These are phyloP conservation scores for Backusella mclennaniae DNA, from an alignment of 192 early-diverging fungal species.

Conservation along the genomic window DNA sequence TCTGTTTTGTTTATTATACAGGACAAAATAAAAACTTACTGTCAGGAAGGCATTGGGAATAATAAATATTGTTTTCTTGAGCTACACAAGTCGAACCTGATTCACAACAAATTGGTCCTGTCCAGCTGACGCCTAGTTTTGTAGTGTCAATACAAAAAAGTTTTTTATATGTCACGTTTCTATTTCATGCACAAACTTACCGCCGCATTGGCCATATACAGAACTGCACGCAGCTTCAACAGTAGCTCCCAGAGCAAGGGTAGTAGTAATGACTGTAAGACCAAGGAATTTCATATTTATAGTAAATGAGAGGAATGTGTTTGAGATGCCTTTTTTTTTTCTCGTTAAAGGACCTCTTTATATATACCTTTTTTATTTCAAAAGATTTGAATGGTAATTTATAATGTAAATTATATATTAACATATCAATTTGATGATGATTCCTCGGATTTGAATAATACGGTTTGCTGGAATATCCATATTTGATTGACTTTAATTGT, in stretches of 20 bases:
- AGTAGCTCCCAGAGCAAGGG: neutral
- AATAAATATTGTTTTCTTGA: conserved; percentile 9
- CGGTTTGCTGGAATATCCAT: neutral
- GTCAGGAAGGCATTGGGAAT: conserved; percentile 17
- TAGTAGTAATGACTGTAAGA: neutral
- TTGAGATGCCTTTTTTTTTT: neutral
- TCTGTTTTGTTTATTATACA: neutral
- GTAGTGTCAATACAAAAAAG: neutral
- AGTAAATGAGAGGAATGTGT: neutral
- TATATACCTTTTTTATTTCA: neutral
- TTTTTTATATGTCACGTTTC: neutral
- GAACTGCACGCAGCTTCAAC: conserved; percentile 5
- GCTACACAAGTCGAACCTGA: conserved; percentile 18
- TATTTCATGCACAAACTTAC: neutral
- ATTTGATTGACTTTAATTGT: neutral
- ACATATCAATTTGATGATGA: neutral
- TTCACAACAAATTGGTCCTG: conserved; percentile 20
- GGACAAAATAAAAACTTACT: neutral
- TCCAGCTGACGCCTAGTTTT: conserved; percentile 13
- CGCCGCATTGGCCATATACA: conserved; percentile 20
- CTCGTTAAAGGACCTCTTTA: neutral
- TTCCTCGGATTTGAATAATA: neutral
- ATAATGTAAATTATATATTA: neutral
- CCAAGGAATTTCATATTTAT: conserved; percentile 5
- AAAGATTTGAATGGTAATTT: neutral